Evolutionary conservation across 176 grass and related monocot species (phyloP), one percentile per base, ranked within the genome.

Genomic region (Musa beccarii): DNA sequence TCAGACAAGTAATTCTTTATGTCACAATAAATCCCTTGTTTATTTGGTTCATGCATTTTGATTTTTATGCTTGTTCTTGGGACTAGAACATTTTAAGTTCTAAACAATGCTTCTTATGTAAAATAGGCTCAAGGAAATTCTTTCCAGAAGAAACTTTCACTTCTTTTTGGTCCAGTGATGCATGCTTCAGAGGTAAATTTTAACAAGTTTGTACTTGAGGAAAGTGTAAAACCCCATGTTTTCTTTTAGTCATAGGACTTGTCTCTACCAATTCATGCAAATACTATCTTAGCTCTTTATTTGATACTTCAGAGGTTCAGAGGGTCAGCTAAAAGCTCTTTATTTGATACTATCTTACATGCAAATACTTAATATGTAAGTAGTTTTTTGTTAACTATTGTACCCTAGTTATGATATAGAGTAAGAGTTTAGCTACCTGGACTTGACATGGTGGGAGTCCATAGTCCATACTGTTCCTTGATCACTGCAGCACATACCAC

Each of bases 91-190:
- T 66, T 9, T 66, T 53, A 19, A 65, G 1, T 70, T 9, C 2
- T 51, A 51, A 51, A 51, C 15, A 19, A 65, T 63, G 23, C 24
- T 74, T 76, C 14, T 78, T n/a, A 66, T 69, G 9, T 79, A 55
- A 89, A 74, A 88, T 77, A 96, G 93, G 82, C 83, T 81, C 89
- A 92, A 88, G 93, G 93, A 75, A 96, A 92, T 87, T 96, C 93
- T 20, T 96, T 96, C 71, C 85, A 96, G 75, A 96, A 96, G 85
- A 96, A 92, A 70, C 87, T 96, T 54, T 80, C 86, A 9, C 83
- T 90, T 85, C 81, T 96, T 80, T 92, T 96, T 82, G 93, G 93
- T 74, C 63, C 79, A 20, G 22, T 49, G 28, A 24, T 90, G 71
- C 89, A 87, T 79, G 57, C 49, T 63, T 88, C 89, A 49, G 90